Percentiles rank a stretch among this genome's conserved stretches.
These are phyloP conservation scores for Colletotrichum musicola DNA, from an alignment of 2,329 filamentous ascomycete genomes.

Conservation along the genomic window DNA sequence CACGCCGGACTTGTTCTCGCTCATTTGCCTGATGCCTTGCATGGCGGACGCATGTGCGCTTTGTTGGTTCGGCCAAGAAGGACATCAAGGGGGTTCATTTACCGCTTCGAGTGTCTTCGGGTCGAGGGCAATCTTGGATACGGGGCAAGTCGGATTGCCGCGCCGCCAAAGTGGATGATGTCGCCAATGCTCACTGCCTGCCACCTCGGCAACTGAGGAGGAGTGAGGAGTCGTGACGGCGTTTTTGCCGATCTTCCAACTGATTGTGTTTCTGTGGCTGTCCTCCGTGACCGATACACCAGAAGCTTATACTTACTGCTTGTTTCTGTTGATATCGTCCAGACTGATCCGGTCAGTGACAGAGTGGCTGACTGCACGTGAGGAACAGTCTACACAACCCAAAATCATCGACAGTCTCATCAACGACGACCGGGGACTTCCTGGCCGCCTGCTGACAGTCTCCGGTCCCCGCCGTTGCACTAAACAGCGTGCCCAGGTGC, in stretches of 20 bases:
- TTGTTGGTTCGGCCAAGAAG: constrained; percentile 8
- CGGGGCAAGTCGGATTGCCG: constrained; percentile 30
- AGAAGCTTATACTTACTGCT: too few species aligned
- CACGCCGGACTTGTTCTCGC: constrained; percentile 2
- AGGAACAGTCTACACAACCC: neutral
- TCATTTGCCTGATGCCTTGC: constrained; percentile 1
- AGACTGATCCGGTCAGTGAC: neutral
- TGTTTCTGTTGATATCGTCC: neutral
- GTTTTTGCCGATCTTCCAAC: neutral
- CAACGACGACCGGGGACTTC: neutral
- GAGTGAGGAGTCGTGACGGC: neutral
- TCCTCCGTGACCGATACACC: too few species aligned
- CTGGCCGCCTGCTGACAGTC: neutral
- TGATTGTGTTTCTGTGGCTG: too few species aligned
- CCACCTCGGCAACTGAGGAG: neutral
- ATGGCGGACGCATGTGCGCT: neutral
- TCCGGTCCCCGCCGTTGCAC: neutral
- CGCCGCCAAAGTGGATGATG: constrained; percentile 16
- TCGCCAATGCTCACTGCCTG: neutral
- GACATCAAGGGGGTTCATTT: constrained; percentile 5
- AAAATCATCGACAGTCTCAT: neutral
- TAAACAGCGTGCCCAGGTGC: neutral
- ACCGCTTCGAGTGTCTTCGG: constrained; percentile 13
- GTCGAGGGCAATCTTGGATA: constrained; percentile 29
- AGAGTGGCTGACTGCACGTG: neutral